These are phyloP conservation scores for Byssoonygena ceratinophila DNA, from an alignment of 2,329 filamentous ascomycete species.

Conservation along the genomic window DNA sequence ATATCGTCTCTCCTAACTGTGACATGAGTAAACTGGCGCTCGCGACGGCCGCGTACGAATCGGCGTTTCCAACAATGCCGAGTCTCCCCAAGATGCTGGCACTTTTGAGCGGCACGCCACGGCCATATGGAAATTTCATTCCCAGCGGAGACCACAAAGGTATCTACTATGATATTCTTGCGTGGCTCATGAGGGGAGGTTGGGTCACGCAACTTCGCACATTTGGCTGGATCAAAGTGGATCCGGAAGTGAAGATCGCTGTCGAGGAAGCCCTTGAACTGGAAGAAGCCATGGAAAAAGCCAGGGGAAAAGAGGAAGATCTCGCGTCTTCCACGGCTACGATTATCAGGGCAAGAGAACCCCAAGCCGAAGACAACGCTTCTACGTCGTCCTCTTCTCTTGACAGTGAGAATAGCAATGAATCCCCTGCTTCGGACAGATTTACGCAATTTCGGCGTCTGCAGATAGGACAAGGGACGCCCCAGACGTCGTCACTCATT, in stretches of 20 bases:
- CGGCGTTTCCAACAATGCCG: conserved; percentile 71
- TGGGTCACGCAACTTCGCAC: conserved; percentile 92
- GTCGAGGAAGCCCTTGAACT: conserved; percentile 62
- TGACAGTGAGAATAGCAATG: conserved; percentile 30
- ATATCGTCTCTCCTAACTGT: conserved; percentile 84
- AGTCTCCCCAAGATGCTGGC: conserved; percentile 79
- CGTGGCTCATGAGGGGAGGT: conserved; percentile 82
- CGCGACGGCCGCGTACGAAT: conserved; percentile 62
- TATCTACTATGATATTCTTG: conserved; percentile 80
- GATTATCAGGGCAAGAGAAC: conserved; percentile 10
- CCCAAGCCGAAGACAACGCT: conserved; percentile 20
- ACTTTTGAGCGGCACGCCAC: conserved; percentile 65
- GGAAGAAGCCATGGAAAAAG: conserved; percentile 56
- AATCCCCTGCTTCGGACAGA: conserved; percentile 29
- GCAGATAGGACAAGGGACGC: background rate
- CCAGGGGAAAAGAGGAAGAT: conserved; percentile 34
- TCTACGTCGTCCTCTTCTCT: conserved; percentile 31
- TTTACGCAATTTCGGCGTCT: conserved; percentile 14
- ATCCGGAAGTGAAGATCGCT: conserved; percentile 69
- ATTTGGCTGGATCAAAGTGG: conserved; percentile 79
- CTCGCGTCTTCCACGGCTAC: conserved; percentile 9
- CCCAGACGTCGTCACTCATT: conserved; percentile 53
- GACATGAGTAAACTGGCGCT: conserved; percentile 60
- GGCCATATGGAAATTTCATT: conserved; percentile 72
- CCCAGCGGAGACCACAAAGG: conserved; percentile 79